Percentiles rank a stretch among this genome's conserved stretches.
Evolutionary conservation across 148 eudicot genomes (phyloP).

Genomic region (Tetragonia tetragonoides): DNA sequence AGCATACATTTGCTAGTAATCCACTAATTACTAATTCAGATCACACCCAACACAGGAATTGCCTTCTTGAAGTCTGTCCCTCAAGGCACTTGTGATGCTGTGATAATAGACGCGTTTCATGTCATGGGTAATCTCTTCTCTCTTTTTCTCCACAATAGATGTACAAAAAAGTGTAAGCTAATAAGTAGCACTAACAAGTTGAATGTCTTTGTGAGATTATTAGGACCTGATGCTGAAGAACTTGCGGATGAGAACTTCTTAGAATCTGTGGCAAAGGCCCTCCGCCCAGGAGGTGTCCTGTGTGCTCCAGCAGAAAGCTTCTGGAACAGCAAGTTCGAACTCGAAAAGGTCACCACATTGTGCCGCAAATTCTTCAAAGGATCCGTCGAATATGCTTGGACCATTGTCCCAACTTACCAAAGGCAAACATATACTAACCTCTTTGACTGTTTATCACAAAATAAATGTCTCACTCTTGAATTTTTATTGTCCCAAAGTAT

Average conservation of each 20-base stretch:
- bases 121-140: slow-evolving; percentile 24
- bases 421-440: slow-evolving; percentile 20
- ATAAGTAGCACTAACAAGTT: neutral
- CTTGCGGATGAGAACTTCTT: slow-evolving; percentile 27
- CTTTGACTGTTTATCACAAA: neutral
- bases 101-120: slow-evolving; percentile 39
- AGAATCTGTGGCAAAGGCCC: slow-evolving; percentile 27
- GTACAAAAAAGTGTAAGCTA: too few relatives aligned
- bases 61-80: slow-evolving; percentile 34
- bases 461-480: neutral
- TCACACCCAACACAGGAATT: slow-evolving; percentile 26
- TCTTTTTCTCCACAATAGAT: too few relatives aligned
- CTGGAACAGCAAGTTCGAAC: slow-evolving; percentile 22
- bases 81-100: slow-evolving; percentile 39
- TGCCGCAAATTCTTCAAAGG: slow-evolving; percentile 38
- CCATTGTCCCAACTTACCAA: slow-evolving; percentile 31
- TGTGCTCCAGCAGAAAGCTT: slow-evolving; percentile 36
- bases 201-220: neutral
- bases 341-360: neutral
- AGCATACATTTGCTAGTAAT: neutral
- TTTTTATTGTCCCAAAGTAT: neutral
- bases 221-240: slow-evolving; percentile 28
- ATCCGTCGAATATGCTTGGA: slow-evolving; percentile 41
- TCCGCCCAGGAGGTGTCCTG: slow-evolving; percentile 41
- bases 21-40: too few relatives aligned